Conservation (phyloP, 352 stramenopile genomes). For the Pythium aquatile region DNA sequence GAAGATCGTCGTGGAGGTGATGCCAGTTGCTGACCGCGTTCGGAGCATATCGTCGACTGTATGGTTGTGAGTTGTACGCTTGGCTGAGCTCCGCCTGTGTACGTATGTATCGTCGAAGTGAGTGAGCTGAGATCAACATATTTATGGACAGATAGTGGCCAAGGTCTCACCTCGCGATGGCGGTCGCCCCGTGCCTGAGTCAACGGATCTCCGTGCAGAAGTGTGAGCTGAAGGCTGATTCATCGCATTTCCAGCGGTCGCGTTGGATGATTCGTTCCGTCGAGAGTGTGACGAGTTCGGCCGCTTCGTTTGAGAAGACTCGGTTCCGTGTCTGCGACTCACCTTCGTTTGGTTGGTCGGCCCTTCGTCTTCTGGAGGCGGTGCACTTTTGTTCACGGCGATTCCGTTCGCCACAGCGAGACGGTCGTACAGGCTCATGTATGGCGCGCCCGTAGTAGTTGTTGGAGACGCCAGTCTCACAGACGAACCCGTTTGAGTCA, state of each 20-base stretch:
- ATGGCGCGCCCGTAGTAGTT: conserved; percentile 23
- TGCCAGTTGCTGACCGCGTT: neutral
- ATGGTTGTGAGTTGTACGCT: neutral
- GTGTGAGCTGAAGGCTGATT: neutral
- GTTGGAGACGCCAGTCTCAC: conserved; percentile 15
- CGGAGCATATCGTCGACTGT: neutral
- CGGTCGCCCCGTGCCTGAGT: neutral
- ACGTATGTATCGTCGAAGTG: neutral
- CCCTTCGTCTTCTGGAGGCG: neutral
- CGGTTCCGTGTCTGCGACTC: neutral
- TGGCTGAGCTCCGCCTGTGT: neutral
- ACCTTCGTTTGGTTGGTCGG: neutral
- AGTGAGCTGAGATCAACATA: too few species aligned
- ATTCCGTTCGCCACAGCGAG: conserved; percentile 51
- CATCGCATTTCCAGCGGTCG: neutral
- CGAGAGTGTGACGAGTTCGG: conserved; percentile 13
- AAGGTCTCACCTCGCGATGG: neutral
- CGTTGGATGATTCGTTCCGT: conserved; percentile 10
- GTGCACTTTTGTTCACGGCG: conserved; percentile 3
- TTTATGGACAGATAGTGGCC: neutral
- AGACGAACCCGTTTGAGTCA: neutral
- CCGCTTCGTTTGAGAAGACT: neutral
- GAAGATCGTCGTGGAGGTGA: neutral
- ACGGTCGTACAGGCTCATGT: conserved; percentile 71
- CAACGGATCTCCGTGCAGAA: neutral